These are phyloP conservation scores for Giardia duodenalis DNA, from an alignment of 208 protist species.

Conservation along the genomic window DNA sequence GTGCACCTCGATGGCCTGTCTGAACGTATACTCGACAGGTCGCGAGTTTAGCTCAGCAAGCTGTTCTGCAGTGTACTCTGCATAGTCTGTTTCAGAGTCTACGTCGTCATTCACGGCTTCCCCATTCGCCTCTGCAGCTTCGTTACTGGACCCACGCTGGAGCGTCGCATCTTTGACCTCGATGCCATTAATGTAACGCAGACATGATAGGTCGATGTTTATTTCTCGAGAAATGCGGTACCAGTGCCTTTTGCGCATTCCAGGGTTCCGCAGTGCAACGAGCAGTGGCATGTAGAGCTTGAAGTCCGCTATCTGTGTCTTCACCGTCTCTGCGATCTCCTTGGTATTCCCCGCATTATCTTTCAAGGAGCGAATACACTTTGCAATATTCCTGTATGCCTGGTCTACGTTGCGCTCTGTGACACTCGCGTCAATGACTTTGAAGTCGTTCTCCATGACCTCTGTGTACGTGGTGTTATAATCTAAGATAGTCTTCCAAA, in stretches of 20 bases:
- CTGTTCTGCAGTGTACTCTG: neutral
- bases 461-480: neutral
- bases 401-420: neutral
- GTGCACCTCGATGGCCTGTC: conserved; percentile 40
- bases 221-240: conserved; percentile 18
- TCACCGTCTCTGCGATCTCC: conserved; percentile 67
- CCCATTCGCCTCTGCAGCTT: neutral
- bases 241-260: conserved; percentile 54
- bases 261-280: conserved; percentile 42
- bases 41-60: neutral
- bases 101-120: neutral
- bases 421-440: neutral
- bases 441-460: neutral
- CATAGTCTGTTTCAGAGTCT: conserved; percentile 26
- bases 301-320: conserved; percentile 69
- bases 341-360: neutral
- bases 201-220: neutral
- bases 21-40: conserved; percentile 34
- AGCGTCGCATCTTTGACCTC: neutral
- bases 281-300: conserved; percentile 39
- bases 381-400: neutral
- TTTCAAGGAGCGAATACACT: neutral
- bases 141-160: too few relatives aligned
- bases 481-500: conserved; percentile 15
- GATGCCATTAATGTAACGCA: conserved; percentile 24